phyloP scores from a whole-genome alignment of 345 rosid species.

The Citrus unshiu region DNA sequence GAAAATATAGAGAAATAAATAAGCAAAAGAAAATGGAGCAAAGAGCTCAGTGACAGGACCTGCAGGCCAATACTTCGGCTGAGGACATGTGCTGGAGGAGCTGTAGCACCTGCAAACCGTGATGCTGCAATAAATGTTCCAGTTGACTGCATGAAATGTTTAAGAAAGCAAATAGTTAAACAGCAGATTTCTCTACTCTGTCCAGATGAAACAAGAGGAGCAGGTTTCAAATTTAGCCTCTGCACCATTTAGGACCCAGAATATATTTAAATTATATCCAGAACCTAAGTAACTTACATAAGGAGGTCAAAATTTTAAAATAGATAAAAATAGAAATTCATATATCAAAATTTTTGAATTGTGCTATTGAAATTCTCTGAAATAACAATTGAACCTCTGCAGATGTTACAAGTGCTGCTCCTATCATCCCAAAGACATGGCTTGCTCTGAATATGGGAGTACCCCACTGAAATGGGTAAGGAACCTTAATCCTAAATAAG shows the following conservation, averaged over 20 bases:
- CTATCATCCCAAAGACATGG: constrained; percentile 96
- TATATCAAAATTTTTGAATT: background rate
- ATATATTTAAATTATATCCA: background rate
- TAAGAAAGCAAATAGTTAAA: background rate
- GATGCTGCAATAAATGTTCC: constrained; percentile 82
- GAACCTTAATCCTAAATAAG: constrained; percentile 69
- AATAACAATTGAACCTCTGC: constrained; percentile 58
- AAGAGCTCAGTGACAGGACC: constrained; percentile 33
- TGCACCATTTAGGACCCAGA: background rate
- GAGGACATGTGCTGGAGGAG: constrained; percentile 90
- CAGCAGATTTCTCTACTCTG: constrained; percentile 2
- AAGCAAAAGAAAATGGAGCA: background rate
- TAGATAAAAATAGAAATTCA: background rate
- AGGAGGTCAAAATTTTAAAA: background rate
- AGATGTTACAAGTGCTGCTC: constrained; percentile 86
- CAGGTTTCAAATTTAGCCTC: background rate
- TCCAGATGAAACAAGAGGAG: background rate
- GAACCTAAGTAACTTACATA: background rate
- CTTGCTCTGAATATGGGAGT: constrained; percentile 91
- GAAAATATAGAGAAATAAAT: background rate
- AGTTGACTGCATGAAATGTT: constrained; percentile 59
- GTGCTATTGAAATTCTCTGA: background rate
- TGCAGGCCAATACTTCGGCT: constrained; percentile 90
- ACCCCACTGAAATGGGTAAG: constrained; percentile 98
- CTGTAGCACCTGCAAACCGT: constrained; percentile 88